Percentiles rank a stretch among this genome's conserved stretches.
phyloP scores from a whole-genome alignment of 352 stramenopile species.

The Phytophthora sp. region DNA sequence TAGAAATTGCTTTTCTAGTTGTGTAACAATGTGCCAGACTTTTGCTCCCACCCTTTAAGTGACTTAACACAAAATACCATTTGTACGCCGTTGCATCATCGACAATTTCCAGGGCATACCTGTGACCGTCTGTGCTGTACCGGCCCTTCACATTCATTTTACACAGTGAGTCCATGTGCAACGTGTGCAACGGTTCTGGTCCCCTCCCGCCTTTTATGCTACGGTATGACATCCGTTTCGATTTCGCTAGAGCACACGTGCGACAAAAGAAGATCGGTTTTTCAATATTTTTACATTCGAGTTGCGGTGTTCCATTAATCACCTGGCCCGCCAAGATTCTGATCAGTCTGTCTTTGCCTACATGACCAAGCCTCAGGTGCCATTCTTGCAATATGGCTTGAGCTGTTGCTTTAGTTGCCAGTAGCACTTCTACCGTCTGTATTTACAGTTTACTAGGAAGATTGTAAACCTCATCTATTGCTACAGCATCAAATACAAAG shows the following conservation, averaged over 20 bases:
- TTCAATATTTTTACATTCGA: not conserved
- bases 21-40: not conserved
- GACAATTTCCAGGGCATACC: slow-evolving; percentile 4
- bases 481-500: slow-evolving; percentile 4
- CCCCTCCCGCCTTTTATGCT: slow-evolving; percentile 3
- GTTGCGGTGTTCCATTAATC: not conserved
- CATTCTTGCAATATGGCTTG: slow-evolving; percentile 7
- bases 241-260: not conserved
- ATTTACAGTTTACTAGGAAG: slow-evolving; percentile 1
- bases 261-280: not conserved
- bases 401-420: no score
- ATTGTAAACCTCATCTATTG: slow-evolving; percentile 6
- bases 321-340: not conserved
- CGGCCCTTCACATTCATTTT: slow-evolving; percentile 3
- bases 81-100: slow-evolving; percentile 17
- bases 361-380: slow-evolving; percentile 13
- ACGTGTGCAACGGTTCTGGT: slow-evolving; percentile 11
- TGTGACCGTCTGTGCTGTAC: slow-evolving; percentile 3
- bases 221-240: not conserved
- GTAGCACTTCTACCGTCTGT: not conserved
- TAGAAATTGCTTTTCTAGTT: slow-evolving; percentile 6
- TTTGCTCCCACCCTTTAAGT: not conserved
- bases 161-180: slow-evolving; percentile 15
- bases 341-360: slow-evolving; percentile 1
- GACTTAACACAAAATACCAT: slow-evolving; percentile 1